These are phyloP conservation scores for Lactarius vividus DNA, from an alignment of 768 basidiomycete species.

Conservation along the genomic window DNA sequence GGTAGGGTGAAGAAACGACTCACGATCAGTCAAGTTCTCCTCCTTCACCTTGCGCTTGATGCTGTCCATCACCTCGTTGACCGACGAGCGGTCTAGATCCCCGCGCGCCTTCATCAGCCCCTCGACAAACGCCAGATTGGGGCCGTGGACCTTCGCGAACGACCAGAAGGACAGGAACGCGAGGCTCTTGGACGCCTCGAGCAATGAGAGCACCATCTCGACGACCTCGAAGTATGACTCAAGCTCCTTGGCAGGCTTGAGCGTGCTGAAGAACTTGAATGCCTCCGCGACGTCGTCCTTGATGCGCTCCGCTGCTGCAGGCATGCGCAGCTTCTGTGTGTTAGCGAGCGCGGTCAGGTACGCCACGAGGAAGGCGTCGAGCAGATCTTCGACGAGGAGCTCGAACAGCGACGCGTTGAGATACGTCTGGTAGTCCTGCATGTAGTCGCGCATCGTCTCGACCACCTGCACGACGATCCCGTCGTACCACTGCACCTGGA, in stretches of 20 bases:
- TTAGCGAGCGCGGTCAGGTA: constrained; percentile 88
- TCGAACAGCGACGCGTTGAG: constrained; percentile 91
- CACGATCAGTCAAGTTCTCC: constrained; percentile 78
- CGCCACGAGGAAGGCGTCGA: constrained; percentile 84
- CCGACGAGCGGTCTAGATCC: constrained; percentile 86
- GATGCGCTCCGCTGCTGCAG: constrained; percentile 79
- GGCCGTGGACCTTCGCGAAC: constrained; percentile 92
- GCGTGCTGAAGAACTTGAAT: constrained; percentile 75
- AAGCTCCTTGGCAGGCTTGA: constrained; percentile 76
- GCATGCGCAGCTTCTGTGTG: constrained; percentile 82
- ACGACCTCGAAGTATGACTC: constrained; percentile 83
- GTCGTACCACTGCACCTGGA: constrained; percentile 88
- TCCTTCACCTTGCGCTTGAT: constrained; percentile 91
- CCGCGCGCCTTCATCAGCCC: constrained; percentile 84
- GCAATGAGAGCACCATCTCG: constrained; percentile 74
- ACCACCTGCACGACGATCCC: constrained; percentile 84
- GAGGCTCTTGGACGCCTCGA: constrained; percentile 85
- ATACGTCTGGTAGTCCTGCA: constrained; percentile 89
- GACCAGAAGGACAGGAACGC: constrained; percentile 91
- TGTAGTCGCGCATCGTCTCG: constrained; percentile 95
- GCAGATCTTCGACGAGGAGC: constrained; percentile 85
- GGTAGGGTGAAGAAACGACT: constrained; percentile 34
- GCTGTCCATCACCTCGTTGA: constrained; percentile 90
- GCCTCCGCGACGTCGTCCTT: constrained; percentile 75
- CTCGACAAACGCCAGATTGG: constrained; percentile 89